Evolutionary conservation across 2,329 filamentous ascomycete species (phyloP), one percentile per base, ranked within the genome.

Genomic region (Colletotrichum kahawae): DNA sequence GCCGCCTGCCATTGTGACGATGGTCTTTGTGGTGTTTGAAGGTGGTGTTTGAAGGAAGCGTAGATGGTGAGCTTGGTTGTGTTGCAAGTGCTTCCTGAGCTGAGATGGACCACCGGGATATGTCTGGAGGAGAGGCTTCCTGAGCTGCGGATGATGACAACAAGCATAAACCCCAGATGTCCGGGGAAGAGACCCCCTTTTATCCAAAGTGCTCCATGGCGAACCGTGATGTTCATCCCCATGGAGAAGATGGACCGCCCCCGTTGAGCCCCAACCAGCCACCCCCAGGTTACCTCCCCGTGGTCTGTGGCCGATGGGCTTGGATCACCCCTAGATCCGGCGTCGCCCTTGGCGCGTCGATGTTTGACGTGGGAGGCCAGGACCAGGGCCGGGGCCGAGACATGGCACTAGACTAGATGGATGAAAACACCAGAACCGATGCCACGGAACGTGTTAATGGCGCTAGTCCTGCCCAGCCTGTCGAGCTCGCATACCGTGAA

Each of bases 1-100:
- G 71, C 85, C 85, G 73, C 85, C 85, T 77, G 83, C 85, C 85
- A 87, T 86, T 79, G 74, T 81, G 76, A 70, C 31, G 24, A 60
- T 48, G 18, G 29, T 34, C 16, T 5, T 14, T 18, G 18, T 51
- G 7, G 16, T 24, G 24, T 24, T 24, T 24, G 24, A 24, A 24
- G 24, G 24, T 14, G n/a, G 27, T 18, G 36, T 1, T 7, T n/a
- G 34, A 27, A 34, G 18, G 60, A 29, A 29, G 10, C 9, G 24
- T 13, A 57, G 16, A 14, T 27, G 24, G 24, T 27, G 24, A 27
- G 24, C 5, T 27, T 27, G 24, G 24, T 27, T 27, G 29, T 4
- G 24, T 27, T 27, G 29, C 54, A 43, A 54, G 56, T 65, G 24
- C 38, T 66, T 63, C 29, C 48, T 31, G 29, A 16, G 59, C 16